Evolutionary conservation across 2,329 filamentous ascomycete genomes (phyloP).

Genomic region (Monosporascus sp.): DNA sequence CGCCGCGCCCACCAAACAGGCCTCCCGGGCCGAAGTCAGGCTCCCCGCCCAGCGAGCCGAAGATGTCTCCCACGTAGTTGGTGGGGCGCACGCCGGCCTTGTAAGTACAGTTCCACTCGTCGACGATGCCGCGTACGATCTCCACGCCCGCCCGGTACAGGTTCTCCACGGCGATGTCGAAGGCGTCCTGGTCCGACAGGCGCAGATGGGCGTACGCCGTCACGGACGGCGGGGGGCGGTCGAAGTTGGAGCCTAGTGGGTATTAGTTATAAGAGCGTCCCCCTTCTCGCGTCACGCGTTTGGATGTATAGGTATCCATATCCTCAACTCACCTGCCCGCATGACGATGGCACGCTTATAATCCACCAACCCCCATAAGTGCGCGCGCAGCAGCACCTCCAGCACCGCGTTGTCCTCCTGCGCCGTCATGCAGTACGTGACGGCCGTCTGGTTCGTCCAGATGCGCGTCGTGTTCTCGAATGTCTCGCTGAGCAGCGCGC

Average conservation of each 20-base stretch:
- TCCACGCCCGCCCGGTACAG: constrained; percentile 61
- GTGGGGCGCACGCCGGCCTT: constrained; percentile 47
- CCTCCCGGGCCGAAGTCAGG: constrained; percentile 61
- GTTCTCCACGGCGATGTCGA: constrained; percentile 58
- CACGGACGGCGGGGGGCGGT: constrained; percentile 57
- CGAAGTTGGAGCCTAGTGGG: constrained; percentile 57
- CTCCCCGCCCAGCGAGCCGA: constrained; percentile 59
- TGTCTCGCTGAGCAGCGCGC: constrained; percentile 51
- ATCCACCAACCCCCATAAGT: constrained; percentile 53
- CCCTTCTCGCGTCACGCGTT: background rate
- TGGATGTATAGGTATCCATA: background rate
- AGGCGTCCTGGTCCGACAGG: constrained; percentile 57
- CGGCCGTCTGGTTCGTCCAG: constrained; percentile 60
- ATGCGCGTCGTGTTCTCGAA: constrained; percentile 61
- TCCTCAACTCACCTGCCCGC: constrained; percentile 44
- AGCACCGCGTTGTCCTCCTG: constrained; percentile 70
- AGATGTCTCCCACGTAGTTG: constrained; percentile 69
- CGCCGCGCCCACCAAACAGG: constrained; percentile 7
- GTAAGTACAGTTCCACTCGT: constrained; percentile 56
- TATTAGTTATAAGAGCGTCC: background rate
- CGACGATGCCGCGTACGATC: constrained; percentile 59
- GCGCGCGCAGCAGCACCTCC: constrained; percentile 58
- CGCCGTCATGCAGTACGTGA: constrained; percentile 63
- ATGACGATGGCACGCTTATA: constrained; percentile 64
- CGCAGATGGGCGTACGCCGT: constrained; percentile 55